Conservation (phyloP, 345 rosid genomes). For the Ricinus communis region DNA sequence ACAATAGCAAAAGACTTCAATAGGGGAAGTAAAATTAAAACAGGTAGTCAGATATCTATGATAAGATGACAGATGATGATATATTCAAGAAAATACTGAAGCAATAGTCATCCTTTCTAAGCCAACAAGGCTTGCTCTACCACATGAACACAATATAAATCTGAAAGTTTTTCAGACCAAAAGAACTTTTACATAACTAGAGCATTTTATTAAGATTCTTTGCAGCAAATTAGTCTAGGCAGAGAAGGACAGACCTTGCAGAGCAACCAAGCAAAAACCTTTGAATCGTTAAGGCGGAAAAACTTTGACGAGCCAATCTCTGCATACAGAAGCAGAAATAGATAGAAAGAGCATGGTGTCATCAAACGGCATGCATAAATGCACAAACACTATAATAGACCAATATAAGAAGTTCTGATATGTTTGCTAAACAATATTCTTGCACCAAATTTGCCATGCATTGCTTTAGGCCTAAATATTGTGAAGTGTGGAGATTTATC, state of each 20-base stretch:
- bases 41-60: background rate
- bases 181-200: background rate
- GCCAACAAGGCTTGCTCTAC: background rate
- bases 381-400: background rate
- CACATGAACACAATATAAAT: constrained; percentile 8
- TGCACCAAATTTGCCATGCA: background rate
- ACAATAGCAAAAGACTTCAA: constrained; percentile 8
- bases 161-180: background rate
- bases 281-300: constrained; percentile 79
- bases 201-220: background rate
- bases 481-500: background rate
- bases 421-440: background rate
- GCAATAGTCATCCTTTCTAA: background rate
- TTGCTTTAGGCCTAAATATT: background rate
- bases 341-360: background rate
- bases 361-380: background rate
- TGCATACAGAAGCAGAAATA: constrained; percentile 29
- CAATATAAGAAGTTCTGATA: background rate
- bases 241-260: constrained; percentile 57
- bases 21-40: background rate
- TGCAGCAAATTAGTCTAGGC: background rate
- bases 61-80: background rate
- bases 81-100: background rate
- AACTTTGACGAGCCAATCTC: constrained; percentile 74
- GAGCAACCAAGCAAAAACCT: constrained; percentile 74